These are phyloP conservation scores for Penicillium herquei DNA, from an alignment of 495 filamentous ascomycete genomes.

Conservation along the genomic window DNA sequence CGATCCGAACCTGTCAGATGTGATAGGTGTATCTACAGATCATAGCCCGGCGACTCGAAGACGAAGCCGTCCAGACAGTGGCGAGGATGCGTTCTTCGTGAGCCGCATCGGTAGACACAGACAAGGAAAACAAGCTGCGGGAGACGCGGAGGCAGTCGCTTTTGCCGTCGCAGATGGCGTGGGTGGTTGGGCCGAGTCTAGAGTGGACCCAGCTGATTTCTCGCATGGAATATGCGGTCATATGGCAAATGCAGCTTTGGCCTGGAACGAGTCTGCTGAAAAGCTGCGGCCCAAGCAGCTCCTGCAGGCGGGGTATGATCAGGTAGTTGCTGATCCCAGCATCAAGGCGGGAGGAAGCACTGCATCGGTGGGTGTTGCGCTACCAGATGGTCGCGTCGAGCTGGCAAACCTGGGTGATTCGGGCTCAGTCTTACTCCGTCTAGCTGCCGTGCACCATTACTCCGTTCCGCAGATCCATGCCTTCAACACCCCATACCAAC, in stretches of 20 bases:
- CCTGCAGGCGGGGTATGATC: slow-evolving; percentile 80
- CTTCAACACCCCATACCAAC: slow-evolving; percentile 96
- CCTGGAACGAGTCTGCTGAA: slow-evolving; percentile 36
- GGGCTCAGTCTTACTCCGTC: slow-evolving; percentile 83
- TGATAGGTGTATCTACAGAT: slow-evolving; percentile 47
- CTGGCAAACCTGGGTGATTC: slow-evolving; percentile 97
- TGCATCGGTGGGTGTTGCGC: slow-evolving; percentile 75
- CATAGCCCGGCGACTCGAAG: slow-evolving; percentile 30
- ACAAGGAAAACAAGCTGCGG: slow-evolving; percentile 19
- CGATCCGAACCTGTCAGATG: slow-evolving; percentile 57
- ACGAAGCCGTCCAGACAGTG: slow-evolving; percentile 64
- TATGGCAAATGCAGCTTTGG: slow-evolving; percentile 73
- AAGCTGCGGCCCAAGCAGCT: slow-evolving; percentile 64
- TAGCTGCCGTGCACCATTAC: slow-evolving; percentile 77
- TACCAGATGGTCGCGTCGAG: slow-evolving; percentile 68
- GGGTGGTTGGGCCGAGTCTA: slow-evolving; percentile 87
- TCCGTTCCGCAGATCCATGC: slow-evolving; percentile 89
- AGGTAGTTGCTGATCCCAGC: slow-evolving; percentile 66
- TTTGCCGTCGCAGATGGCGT: slow-evolving; percentile 94
- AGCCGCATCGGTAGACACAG: slow-evolving; percentile 58
- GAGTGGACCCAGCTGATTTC: slow-evolving; percentile 92
- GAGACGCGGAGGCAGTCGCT: slow-evolving; percentile 53
- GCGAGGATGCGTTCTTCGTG: slow-evolving; percentile 96
- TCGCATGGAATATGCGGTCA: slow-evolving; percentile 91
- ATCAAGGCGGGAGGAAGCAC: slow-evolving; percentile 87